phyloP scores from a whole-genome alignment of 129 eudicot species.

The Rutidosis leptorrhynchoides region DNA sequence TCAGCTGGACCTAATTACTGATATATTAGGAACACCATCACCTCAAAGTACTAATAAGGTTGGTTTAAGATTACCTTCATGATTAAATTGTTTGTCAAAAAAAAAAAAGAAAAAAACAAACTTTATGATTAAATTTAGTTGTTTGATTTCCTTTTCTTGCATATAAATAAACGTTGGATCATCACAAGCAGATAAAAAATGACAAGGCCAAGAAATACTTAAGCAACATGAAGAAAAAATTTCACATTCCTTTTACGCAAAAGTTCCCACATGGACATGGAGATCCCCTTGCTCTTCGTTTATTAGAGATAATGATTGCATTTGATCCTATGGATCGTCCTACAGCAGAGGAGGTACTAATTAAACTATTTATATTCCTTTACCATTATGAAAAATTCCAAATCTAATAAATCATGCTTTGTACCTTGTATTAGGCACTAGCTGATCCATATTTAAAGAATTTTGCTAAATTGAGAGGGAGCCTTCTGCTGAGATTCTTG shows the following conservation, averaged over 20 bases:
- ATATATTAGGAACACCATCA: slow-evolving; percentile 37
- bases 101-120: too few species aligned
- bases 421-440: too few species aligned
- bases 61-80: slow-evolving; percentile 12
- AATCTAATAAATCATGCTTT: too few species aligned
- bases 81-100: too few species aligned
- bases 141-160: background rate
- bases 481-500: too few species aligned
- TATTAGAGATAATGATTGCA: slow-evolving; percentile 89
- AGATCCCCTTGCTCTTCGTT: slow-evolving; percentile 86
- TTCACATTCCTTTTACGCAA: slow-evolving; percentile 72
- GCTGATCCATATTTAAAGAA: too few species aligned
- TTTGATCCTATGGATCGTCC: slow-evolving; percentile 95
- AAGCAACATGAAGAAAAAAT: slow-evolving; percentile 92
- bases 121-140: too few species aligned
- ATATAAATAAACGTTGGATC: slow-evolving; percentile 11
- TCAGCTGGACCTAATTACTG: slow-evolving; percentile 91
- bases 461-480: too few species aligned
- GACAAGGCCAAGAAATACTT: slow-evolving; percentile 93
- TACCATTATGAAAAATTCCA: too few species aligned
- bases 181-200: slow-evolving; percentile 60
- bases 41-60: background rate
- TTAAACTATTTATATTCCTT: too few species aligned
- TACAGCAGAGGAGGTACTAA: slow-evolving; percentile 76
- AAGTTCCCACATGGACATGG: slow-evolving; percentile 85